phyloP scores from a whole-genome alignment of 345 rosid genomes.

The Arabis alpina region DNA sequence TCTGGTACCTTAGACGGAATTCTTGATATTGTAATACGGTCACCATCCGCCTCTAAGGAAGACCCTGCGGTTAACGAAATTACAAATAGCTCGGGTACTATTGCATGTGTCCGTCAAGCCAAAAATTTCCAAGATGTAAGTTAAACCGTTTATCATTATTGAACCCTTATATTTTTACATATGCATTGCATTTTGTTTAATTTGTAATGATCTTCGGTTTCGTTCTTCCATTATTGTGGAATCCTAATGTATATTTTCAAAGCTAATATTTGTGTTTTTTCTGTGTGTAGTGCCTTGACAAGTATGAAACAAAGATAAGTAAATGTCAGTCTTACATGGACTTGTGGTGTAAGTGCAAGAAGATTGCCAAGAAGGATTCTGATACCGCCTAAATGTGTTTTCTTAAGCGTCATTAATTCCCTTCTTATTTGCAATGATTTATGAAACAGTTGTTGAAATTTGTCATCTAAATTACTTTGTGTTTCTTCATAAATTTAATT shows the following conservation, averaged over 20 bases:
- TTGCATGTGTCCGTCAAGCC: constrained; percentile 63
- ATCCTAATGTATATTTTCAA: not conserved
- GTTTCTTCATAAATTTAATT: not conserved
- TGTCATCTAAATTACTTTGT: not conserved
- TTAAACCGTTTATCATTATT: not conserved
- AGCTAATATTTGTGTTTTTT: not conserved
- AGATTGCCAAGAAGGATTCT: constrained; percentile 44
- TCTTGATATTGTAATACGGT: constrained; percentile 64
- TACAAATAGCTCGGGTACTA: constrained; percentile 50
- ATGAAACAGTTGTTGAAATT: not conserved
- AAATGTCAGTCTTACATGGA: constrained; percentile 92
- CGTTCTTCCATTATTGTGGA: not conserved
- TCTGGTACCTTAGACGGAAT: not conserved
- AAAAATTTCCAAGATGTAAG: constrained; percentile 83
- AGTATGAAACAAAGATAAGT: constrained; percentile 66
- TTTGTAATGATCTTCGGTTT: too few relatives aligned
- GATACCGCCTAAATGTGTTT: constrained; percentile 42
- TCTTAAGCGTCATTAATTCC: not conserved
- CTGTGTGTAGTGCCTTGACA: constrained; percentile 63
- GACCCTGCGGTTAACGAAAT: constrained; percentile 31
- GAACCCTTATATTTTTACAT: too few relatives aligned
- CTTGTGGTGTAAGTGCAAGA: constrained; percentile 77
- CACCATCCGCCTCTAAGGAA: constrained; percentile 65
- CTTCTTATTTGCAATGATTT: not conserved
- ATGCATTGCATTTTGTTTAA: too few relatives aligned